Base-by-base conservation (phyloP, 2,329 filamentous ascomycete species). In the Sarocladium strictum region DNA sequence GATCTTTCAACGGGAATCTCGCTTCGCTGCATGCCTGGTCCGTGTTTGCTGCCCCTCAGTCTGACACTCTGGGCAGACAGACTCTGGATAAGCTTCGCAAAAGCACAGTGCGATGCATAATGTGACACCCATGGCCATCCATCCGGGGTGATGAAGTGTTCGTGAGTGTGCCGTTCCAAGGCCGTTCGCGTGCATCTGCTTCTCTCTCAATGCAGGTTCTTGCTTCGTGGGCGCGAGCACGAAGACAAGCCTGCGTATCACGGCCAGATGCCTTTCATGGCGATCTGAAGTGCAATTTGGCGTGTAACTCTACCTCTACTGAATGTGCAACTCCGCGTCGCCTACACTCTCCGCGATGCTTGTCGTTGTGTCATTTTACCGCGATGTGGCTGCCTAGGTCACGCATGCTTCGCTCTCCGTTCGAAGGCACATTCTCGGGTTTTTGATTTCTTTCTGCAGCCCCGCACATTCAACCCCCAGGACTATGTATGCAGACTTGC, bases 111-210 rank as follows among this genome's bases (percentile, higher is more conserved):
- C 40, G 6, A 24, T 21, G 40, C 40, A 43, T 9, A 9, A 38
- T 38, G 9, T 33, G n/a, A n/a, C n/a, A n/a, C n/a, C n/a, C n/a
- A 32, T 7, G 35, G n/a, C 6, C 40, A 10, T 23, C 23, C 7
- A 26, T 21, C 11, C 3, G 26, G 26, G 17, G 26, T n/a, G 19
- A 49, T 12, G 17, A 12, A 29, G 26, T 4, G 26, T 17, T 49
- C 23, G 23, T 24, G 43, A 49, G 9, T 49, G 43, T 29, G 43
- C 43, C 43, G 43, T 49, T 29, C 43, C 43, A 49, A 49, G 43
- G 29, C 43, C 23, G 17, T 38, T 5, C n/a, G n/a, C 29, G 6
- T n/a, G 21, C 21, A 45, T 23, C n/a, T 45, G 14, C 5, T 17
- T 45, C 9, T 23, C 23, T 7, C 4, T 21, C 17, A 6, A 24